Base-by-base conservation (phyloP, 1,284 basidiomycete species). In the Meira miltonrushii region DNA sequence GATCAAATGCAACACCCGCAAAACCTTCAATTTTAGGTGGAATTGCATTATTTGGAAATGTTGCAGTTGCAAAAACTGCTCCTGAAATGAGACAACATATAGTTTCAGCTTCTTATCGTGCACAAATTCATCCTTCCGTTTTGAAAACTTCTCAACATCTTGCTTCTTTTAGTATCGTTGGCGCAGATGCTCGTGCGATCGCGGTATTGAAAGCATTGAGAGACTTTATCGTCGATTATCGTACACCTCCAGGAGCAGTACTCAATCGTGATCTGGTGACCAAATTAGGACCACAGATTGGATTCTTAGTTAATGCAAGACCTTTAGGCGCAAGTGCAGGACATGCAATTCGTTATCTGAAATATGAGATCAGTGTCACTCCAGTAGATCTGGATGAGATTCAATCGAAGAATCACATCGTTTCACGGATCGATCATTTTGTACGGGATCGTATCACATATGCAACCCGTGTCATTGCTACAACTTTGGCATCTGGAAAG, bases 281-380 rank as follows among this genome's bases (percentile, higher is more conserved):
- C 15, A 66, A 59, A 2, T 63, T 78, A 11, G 68, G 65, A 7
- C 63, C 90, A 15, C 92, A 95, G 83, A 94, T 95, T 67, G 87
- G 86, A 25, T 88, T 92, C 79, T 84, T 94, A 15, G 89, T 92
- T 15, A 84, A 88, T 56, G 88, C 89, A 28, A 82, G 92, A 54
- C 89, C 90, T 0, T 88, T 93, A 86, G 89, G 89, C n/a, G 86
- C 91, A n/a, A 90, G 90, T 25, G 91, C 92, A 86, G 92, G 90
- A 0, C 93, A 93, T 73, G 92, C 92, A 0, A 91, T 92, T 67
- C 85, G 93, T 59, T 90, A 94, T 79, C 83, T 99, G 73, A 98
- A 99, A 81, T 83, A 95, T 62, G 92, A 97, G 75, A 96, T 99
- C 77, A 93, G 90, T 74, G 85, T 86, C 19, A 86, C 92, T 49